Evolutionary conservation across 192 early-diverging fungal species (phyloP).

Genomic region (Geranomyces michiganensis): DNA sequence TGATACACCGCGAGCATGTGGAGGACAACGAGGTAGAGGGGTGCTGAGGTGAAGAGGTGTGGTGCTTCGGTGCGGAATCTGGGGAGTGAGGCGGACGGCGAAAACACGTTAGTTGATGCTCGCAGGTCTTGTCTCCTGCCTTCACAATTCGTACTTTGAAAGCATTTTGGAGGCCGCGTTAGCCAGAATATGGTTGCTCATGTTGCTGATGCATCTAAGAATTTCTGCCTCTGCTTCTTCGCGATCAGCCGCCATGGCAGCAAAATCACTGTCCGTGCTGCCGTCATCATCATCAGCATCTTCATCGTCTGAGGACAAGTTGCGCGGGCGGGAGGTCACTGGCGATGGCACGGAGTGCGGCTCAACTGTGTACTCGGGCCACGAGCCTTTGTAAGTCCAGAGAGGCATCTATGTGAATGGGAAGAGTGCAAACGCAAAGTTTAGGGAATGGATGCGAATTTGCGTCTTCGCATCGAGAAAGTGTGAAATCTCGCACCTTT

Average conservation of each 20-base stretch:
- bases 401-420: slow-evolving; percentile 35
- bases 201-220: slow-evolving; percentile 70
- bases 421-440: no score
- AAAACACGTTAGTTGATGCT: not conserved
- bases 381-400: slow-evolving; percentile 48
- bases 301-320: no score
- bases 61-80: slow-evolving; percentile 67
- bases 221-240: slow-evolving; percentile 61
- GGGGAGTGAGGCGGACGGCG: not conserved
- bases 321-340: no score
- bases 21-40: slow-evolving; percentile 64
- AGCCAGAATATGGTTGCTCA: slow-evolving; percentile 82
- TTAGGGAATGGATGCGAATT: no score
- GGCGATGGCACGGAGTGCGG: not conserved
- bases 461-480: no score
- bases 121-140: not conserved
- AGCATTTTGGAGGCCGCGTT: slow-evolving; percentile 75
- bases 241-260: slow-evolving; percentile 17
- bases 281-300: slow-evolving; percentile 53
- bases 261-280: slow-evolving; percentile 42
- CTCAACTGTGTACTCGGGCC: slow-evolving; percentile 27
- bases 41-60: slow-evolving; percentile 55
- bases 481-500: slow-evolving; percentile 52
- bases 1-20: slow-evolving; percentile 69
- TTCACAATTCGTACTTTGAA: slow-evolving; percentile 48